phyloP scores from a whole-genome alignment of 768 basidiomycete species.

The Crepidotus variabilis region DNA sequence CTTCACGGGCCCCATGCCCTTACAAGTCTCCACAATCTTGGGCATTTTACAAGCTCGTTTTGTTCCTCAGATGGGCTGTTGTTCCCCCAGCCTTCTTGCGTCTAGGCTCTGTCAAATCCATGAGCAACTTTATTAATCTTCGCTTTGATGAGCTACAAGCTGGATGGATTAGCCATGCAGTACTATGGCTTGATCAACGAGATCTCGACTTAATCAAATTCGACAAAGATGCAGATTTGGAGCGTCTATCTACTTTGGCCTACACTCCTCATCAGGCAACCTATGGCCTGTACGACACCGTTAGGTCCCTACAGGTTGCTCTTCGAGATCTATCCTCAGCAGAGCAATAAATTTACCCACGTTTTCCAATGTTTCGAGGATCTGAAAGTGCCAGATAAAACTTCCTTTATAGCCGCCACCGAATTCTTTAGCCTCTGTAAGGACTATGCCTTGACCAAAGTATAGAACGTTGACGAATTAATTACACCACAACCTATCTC shows the following conservation, averaged over 20 bases:
- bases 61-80: too few relatives aligned
- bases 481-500: too few relatives aligned
- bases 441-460: too few relatives aligned
- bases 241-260: too few relatives aligned
- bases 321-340: not conserved
- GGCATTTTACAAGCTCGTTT: constrained; percentile 1
- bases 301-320: not conserved
- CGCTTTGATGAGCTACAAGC: too few relatives aligned
- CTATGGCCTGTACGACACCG: not conserved
- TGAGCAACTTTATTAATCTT: too few relatives aligned
- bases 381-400: too few relatives aligned
- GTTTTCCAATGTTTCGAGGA: not conserved
- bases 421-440: too few relatives aligned
- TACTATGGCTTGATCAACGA: not conserved
- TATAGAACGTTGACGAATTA: too few relatives aligned
- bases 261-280: too few relatives aligned
- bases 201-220: not conserved
- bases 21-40: constrained; percentile 14
- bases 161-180: not conserved
- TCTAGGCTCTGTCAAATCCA: too few relatives aligned
- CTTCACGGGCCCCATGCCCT: constrained; percentile 3
- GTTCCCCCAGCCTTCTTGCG: not conserved
- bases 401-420: too few relatives aligned
- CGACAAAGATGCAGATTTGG: not conserved
- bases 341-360: not conserved